Evolutionary conservation across 1,284 basidiomycete genomes (phyloP).

Genomic region (Sanghuangporus weigelae): DNA sequence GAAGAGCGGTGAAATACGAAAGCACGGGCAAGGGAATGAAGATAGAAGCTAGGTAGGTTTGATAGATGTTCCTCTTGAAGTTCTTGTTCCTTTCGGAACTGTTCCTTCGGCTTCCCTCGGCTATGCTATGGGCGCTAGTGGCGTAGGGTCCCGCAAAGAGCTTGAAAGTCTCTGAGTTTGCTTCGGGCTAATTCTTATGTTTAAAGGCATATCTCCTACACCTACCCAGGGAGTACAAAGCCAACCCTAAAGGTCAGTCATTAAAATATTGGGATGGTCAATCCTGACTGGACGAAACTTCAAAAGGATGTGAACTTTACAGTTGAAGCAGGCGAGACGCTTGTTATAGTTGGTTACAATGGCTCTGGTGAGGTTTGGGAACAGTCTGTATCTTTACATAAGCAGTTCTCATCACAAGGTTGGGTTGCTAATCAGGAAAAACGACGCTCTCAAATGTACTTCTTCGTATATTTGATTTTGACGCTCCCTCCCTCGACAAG

Average conservation of each 20-base stretch:
- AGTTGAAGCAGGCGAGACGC: constrained; percentile 65
- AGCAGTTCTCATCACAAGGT: background rate
- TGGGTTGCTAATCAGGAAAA: constrained; percentile 47
- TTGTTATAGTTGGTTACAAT: constrained; percentile 81
- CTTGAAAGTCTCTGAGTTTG: background rate
- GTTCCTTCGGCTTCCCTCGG: background rate
- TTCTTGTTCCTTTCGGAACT: background rate
- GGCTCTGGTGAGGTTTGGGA: constrained; percentile 54
- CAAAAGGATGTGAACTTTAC: constrained; percentile 55
- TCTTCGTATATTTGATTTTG: constrained; percentile 70
- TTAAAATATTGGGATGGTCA: background rate
- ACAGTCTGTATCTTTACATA: background rate
- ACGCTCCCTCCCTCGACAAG: constrained; percentile 32
- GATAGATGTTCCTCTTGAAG: background rate
- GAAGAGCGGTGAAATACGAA: constrained; percentile 44
- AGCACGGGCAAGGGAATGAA: constrained; percentile 50
- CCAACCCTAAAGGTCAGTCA: constrained; percentile 44
- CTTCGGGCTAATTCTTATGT: constrained; percentile 16
- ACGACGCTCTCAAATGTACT: constrained; percentile 77
- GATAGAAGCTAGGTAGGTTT: constrained; percentile 58
- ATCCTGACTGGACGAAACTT: background rate
- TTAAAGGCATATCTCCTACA: constrained; percentile 60
- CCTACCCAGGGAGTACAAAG: constrained; percentile 65
- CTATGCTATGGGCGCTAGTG: no score
- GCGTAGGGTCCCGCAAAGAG: background rate